Base-by-base conservation (phyloP, 2,329 filamentous ascomycete species). In the Arthroderma uncinatum region DNA sequence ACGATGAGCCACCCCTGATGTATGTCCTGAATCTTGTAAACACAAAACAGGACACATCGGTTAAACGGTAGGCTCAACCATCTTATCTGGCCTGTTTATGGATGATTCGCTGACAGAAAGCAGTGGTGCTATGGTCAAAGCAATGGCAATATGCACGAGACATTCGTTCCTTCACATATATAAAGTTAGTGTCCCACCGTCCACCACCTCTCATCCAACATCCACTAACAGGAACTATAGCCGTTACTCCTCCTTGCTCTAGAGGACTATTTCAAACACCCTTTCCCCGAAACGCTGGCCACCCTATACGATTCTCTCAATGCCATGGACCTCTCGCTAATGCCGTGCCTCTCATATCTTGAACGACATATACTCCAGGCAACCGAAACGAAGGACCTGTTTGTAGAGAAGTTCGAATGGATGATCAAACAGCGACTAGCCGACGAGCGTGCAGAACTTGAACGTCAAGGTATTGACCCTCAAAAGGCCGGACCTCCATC, bases 121-220 rank as follows among this genome's bases (percentile, higher is more conserved):
- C 60, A 85, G 93, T 79, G 93, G 93, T 58, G 93, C 93, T 19
- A 81, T 96, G 53, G 92, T 97, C 58, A 97, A 97, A 70, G 89
- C 93, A 42, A 98, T 98, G 93, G 93, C 93, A 30, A 96, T 98
- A 64, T 98, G 93, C 76, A 98, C 93, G 6, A 80, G 93, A 44
- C 93, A 98, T 76, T 91, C 93, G 2, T 98, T 98, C 72, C 76
- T 98, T 63, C 93, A 98, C 73, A 98, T 98, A 62, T 98, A 98
- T 77, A 98, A 98, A 81, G 87, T 86, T 34, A 63, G 77, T 58
- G 37, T 54, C 56, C 39, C 30, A 37, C 57, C 19, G 37, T n/a
- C 56, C 59, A 28, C 42, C 5, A 8, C 16, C 8, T 44, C 8
- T 28, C 21, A 21, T 25, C n/a, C n/a, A n/a, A n/a, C n/a, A n/a